Evolutionary conservation across 148 eudicot species (phyloP), one percentile per base, ranked within the genome.

Genomic region (Chenopodium album): DNA sequence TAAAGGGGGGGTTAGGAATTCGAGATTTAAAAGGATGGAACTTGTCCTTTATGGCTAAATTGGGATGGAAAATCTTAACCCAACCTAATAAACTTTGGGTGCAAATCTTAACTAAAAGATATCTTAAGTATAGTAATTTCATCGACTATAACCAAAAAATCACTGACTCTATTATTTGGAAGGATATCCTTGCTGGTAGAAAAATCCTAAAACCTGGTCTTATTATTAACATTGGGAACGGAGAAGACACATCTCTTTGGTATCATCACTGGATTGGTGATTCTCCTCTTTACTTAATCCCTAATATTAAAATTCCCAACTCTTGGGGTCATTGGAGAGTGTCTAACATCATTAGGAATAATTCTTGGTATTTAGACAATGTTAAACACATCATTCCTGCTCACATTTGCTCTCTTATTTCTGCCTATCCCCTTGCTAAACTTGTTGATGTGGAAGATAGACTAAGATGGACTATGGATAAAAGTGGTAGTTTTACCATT

Each of bases 191-290:
- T 1, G 3, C 3, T 32, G 34, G 34, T 0, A 32, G 34, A 32
- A 0, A 2, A 0, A 1, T 1, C 2, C 34, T 32, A 0, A 32
- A 1, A 1, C 0, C 2, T 1, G 4, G 34, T 1, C 2, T 71
- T 0, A 44, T 47, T 6, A 47, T 47, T 47, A 47, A 47, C 1
- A 47, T 47, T 47, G 50, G 50, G 1, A 9, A 47, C 7, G 50
- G 10, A 5, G 34, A 32, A 3, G 34, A 32, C 2, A 32, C 34
- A 0, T 32, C 34, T 2, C 34, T 47, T 6, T 47, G 50, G 50
- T 47, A 47, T 5, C 50, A 47, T 5, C 50, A 47, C 7, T 7
- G 20, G 52, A 26, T 6, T 19, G n/a, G 47, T 1, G 44, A 20
- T 1, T 71, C 0, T 2, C 19, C 19, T 13, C 12, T 54, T 0